A percentile compares a stretch with the other conserved stretches of the same genome.
Evolutionary conservation across 805 yeast genomes (phyloP).

Genomic region (Ogataea siamensis): DNA sequence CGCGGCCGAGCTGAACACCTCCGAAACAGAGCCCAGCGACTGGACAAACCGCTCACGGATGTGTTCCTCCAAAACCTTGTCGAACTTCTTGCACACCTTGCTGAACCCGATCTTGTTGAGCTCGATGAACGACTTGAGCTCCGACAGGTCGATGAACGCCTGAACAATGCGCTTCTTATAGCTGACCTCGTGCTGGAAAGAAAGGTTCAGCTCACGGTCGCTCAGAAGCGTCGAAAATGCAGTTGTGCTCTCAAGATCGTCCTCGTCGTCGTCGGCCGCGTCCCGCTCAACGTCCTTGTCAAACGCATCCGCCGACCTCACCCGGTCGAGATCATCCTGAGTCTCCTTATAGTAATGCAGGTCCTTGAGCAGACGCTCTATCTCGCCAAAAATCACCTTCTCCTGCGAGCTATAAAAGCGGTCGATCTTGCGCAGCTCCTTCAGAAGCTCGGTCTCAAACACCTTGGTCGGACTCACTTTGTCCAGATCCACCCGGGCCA

Average conservation of each 20-base stretch:
- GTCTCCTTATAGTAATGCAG: constrained; percentile 38
- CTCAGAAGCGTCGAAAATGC: constrained; percentile 49
- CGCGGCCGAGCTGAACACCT: constrained; percentile 37
- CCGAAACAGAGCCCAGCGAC: constrained; percentile 29
- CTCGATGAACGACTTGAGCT: constrained; percentile 49
- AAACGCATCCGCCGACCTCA: constrained; percentile 23
- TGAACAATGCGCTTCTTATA: constrained; percentile 46
- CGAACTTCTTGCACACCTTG: constrained; percentile 53
- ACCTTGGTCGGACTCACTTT: constrained; percentile 39
- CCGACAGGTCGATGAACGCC: constrained; percentile 44
- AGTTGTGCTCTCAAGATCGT: constrained; percentile 32
- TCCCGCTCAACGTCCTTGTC: constrained; percentile 20
- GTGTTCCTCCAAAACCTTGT: constrained; percentile 45
- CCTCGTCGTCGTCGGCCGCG: constrained; percentile 37
- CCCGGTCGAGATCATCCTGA: constrained; percentile 23
- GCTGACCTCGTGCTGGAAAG: constrained; percentile 47
- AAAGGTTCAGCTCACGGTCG: constrained; percentile 48
- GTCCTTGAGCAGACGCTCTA: constrained; percentile 46
- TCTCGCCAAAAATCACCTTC: constrained; percentile 43
- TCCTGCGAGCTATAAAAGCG: constrained; percentile 49
- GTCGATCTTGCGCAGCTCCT: constrained; percentile 53
- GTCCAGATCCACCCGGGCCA: constrained; percentile 22
- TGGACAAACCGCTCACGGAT: constrained; percentile 41
- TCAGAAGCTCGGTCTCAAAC: constrained; percentile 45
- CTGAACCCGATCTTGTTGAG: constrained; percentile 52